Conservation (phyloP, 1,139 yeast genomes). For the Meyerozyma athensensis region DNA sequence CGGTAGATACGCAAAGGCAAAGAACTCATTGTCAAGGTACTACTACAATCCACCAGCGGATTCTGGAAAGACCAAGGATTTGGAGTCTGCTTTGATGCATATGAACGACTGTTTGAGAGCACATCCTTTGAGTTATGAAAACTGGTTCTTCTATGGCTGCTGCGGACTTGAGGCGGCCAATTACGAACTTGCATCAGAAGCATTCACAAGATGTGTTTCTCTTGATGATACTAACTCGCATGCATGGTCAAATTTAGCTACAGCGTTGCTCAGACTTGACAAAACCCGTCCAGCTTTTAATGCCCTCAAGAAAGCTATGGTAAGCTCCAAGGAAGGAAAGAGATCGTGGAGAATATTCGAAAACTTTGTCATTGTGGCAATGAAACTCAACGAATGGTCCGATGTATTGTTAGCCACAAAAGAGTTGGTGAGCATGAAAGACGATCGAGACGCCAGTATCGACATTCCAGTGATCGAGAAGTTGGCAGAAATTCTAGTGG, state of each 20-base stretch:
- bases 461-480: conserved; percentile 77
- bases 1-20: conserved; percentile 80
- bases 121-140: conserved; percentile 73
- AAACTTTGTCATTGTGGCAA: conserved; percentile 79
- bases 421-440: conserved; percentile 50
- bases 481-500: conserved; percentile 59
- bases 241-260: conserved; percentile 94
- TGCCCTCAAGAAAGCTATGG: conserved; percentile 75
- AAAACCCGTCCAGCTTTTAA: conserved; percentile 74
- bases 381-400: conserved; percentile 77
- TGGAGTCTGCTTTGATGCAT: conserved; percentile 56
- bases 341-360: conserved; percentile 90
- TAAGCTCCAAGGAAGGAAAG: conserved; percentile 58
- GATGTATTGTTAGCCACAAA: conserved; percentile 75
- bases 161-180: conserved; percentile 73
- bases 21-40: conserved; percentile 73
- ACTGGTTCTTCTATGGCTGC: conserved; percentile 94
- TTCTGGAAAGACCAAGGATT: conserved; percentile 49
- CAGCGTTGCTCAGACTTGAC: conserved; percentile 63
- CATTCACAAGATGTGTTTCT: conserved; percentile 87
- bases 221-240: conserved; percentile 77
- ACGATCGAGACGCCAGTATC: conserved; percentile 60
- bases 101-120: conserved; percentile 69
- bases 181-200: conserved; percentile 81
- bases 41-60: conserved; percentile 61